Conservation (phyloP, 2,329 filamentous ascomycete genomes). For the Tolypocladium guangdongense region DNA sequence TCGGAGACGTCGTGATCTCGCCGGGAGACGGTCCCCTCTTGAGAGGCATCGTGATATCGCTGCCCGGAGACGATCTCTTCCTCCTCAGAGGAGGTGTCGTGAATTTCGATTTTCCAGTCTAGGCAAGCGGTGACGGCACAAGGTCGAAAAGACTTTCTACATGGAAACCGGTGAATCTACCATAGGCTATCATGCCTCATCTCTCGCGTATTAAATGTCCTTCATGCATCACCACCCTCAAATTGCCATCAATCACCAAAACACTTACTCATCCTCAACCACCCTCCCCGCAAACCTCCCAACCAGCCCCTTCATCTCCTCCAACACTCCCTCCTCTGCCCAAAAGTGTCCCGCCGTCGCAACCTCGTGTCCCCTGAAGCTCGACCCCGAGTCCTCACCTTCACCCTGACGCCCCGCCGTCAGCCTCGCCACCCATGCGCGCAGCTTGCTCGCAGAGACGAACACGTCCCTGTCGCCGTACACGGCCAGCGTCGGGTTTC, state of each 20-base stretch:
- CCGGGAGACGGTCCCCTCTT: no score
- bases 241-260: neutral
- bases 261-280: neutral
- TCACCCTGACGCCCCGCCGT: conserved; percentile 7
- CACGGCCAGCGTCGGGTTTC: conserved; percentile 53
- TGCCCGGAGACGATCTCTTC: no score
- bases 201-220: no score
- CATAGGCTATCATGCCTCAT: no score
- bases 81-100: no score
- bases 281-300: conserved; percentile 14
- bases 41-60: no score
- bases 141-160: no score
- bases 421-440: conserved; percentile 53
- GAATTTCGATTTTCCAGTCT: no score
- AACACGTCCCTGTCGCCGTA: conserved; percentile 72
- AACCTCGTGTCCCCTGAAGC: conserved; percentile 38
- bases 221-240: no score
- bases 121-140: no score
- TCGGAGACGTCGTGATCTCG: no score
- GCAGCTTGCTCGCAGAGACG: conserved; percentile 52
- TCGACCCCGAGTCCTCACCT: conserved; percentile 24
- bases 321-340: conserved; percentile 40
- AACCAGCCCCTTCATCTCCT: conserved; percentile 14
- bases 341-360: conserved; percentile 52
- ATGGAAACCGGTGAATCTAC: no score